These are phyloP conservation scores for Xylariaceae sp. DNA, from an alignment of 2,329 filamentous ascomycete genomes.

Conservation along the genomic window DNA sequence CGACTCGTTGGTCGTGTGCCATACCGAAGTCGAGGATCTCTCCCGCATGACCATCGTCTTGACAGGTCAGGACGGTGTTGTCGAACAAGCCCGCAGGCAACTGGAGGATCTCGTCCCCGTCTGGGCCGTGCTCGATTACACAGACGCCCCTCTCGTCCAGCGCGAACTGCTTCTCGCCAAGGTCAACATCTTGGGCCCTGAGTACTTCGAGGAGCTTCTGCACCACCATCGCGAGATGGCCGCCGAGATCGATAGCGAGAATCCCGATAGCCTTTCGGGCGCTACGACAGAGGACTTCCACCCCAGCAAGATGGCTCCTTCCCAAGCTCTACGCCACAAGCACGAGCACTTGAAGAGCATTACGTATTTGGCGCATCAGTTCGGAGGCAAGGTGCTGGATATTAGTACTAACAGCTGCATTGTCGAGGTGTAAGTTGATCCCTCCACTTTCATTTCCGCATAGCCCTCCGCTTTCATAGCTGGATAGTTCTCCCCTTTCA, in stretches of 20 bases:
- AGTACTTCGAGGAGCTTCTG: constrained; percentile 97
- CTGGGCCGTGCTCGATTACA: constrained; percentile 98
- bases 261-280: constrained; percentile 41
- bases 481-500: neutral
- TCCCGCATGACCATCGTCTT: constrained; percentile 99
- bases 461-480: neutral
- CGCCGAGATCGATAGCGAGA: constrained; percentile 46
- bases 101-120: constrained; percentile 96
- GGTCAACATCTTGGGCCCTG: constrained; percentile 91
- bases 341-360: constrained; percentile 96
- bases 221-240: constrained; percentile 91
- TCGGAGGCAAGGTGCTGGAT: constrained; percentile 94
- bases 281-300: constrained; percentile 71
- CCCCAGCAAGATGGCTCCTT: constrained; percentile 79
- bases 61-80: constrained; percentile 91
- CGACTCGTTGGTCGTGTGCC: constrained; percentile 95
- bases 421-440: constrained; percentile 76
- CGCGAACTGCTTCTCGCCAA: constrained; percentile 93
- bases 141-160: constrained; percentile 86
- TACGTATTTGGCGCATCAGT: constrained; percentile 95
- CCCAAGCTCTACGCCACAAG: constrained; percentile 91
- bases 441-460: neutral
- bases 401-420: constrained; percentile 99
- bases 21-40: constrained; percentile 93
- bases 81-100: constrained; percentile 94